A percentile compares a stretch with the other conserved stretches of the same genome.
phyloP scores from a whole-genome alignment of 192 early-diverging fungal species.

The Coemansia sp. region DNA sequence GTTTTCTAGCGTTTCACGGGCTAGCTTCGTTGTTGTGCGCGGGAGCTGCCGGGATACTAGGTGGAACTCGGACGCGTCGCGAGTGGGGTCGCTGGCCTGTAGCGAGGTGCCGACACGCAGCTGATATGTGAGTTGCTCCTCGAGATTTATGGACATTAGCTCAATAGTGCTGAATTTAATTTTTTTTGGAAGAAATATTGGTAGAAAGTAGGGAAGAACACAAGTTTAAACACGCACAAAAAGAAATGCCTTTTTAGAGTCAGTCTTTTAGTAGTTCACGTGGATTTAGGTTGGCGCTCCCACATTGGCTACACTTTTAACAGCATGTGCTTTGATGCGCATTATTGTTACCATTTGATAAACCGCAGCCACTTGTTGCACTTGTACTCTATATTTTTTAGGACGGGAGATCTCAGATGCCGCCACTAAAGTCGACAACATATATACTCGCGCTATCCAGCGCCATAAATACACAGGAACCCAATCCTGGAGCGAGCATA shows the following conservation, averaged over 20 bases:
- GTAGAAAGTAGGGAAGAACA: too few species aligned
- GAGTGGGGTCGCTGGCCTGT: conserved; percentile 3
- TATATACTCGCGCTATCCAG: conserved; percentile 20
- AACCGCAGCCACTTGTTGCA: not conserved
- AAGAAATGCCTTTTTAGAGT: not conserved
- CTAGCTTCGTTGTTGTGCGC: conserved; percentile 39
- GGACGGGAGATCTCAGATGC: conserved; percentile 10
- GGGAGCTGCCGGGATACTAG: conserved; percentile 40
- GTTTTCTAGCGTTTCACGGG: conserved; percentile 41
- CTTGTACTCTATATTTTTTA: not conserved
- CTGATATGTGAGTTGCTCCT: conserved; percentile 35
- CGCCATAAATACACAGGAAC: not conserved
- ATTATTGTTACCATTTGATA: not conserved
- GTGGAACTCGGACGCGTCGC: conserved; percentile 25
- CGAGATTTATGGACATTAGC: conserved; percentile 49
- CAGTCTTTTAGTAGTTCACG: not conserved
- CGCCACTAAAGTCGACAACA: conserved; percentile 19
- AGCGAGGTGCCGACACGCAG: conserved; percentile 28
- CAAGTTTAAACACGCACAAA: not conserved
- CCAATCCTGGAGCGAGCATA: not conserved
- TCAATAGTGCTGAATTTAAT: not conserved
- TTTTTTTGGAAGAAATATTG: too few species aligned
- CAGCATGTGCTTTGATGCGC: not conserved
- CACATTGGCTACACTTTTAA: not conserved
- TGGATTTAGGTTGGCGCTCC: not conserved